Conservation (phyloP, 2,329 filamentous ascomycete species). For the Monilinia fructicola region DNA sequence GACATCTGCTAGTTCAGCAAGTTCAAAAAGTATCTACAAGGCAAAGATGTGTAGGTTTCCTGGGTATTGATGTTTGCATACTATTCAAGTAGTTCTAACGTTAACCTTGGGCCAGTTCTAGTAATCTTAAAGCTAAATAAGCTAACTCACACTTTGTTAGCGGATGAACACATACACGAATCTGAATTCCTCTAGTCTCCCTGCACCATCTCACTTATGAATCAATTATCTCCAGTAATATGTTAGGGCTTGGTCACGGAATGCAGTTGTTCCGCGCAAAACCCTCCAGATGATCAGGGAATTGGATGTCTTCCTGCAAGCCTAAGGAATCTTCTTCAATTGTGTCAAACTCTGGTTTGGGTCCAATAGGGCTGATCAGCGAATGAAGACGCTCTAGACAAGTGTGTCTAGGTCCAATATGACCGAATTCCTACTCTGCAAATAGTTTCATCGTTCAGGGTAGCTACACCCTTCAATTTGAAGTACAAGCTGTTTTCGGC, state of each 20-base stretch:
- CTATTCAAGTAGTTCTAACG: background rate
- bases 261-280: background rate
- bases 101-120: no score
- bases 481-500: background rate
- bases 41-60: background rate
- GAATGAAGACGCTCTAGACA: background rate
- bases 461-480: background rate
- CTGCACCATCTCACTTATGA: background rate
- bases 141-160: no score
- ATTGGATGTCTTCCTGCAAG: no score
- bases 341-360: background rate
- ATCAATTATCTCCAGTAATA: background rate
- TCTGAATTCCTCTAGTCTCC: background rate
- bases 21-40: background rate
- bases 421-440: background rate
- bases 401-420: background rate
- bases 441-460: background rate
- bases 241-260: background rate
- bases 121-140: no score
- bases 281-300: no score
- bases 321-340: background rate
- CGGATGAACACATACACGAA: background rate
- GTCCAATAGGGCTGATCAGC: background rate
- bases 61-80: background rate
- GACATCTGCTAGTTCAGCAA: background rate